Base-by-base conservation (phyloP, 2,329 filamentous ascomycete genomes). In the Cytospora leucostoma region DNA sequence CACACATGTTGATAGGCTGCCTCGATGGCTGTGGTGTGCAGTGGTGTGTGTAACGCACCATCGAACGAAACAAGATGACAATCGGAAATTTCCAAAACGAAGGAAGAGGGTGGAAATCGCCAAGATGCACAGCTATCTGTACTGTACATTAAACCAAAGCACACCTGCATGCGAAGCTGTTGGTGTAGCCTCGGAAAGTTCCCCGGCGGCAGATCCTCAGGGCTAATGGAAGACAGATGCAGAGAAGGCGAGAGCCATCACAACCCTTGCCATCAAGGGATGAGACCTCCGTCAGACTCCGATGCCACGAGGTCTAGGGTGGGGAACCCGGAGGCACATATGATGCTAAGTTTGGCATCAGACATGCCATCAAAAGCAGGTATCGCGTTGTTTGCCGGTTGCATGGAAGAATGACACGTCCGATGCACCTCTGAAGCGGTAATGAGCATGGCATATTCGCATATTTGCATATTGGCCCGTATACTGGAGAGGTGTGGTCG, bases 171-270 rank as follows among this genome's bases (percentile, higher is more conserved):
- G 12, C 44, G 35, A 19, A 44, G 44, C 12, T n/a, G n/a, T 27
- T 21, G 35, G 21, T 27, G 54, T 37, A 56, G 37, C 54, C 54
- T 11, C 54, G 37, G 54, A 47, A n/a, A 44, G 19, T 15, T 11
- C n/a, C 38, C 55, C 37, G 55, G 13, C 55, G 47, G 55, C 12
- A 56, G 55, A 7, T 17, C 15, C 54, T 34, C 35, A 40, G 13
- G 6, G 54, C 32, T 56, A 35, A 40, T 10, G 40, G 44, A 12
- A 21, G 19, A 19, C n/a, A 7, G 44, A 47, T n/a, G 44, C 44
- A 10, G 35, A 37, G 35, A 37, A 37, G 35, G 8, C 35, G 35
- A 13, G 12, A 37, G 35, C 35, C 35, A 37, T 37, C 35, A 13
- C 35, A 13, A 13, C 35, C 15, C 15, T 44, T 44, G 40, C 17